Percentiles rank a stretch among this genome's conserved stretches.
Conservation (phyloP, 352 stramenopile species). For the Pythium plurisporium region DNA sequence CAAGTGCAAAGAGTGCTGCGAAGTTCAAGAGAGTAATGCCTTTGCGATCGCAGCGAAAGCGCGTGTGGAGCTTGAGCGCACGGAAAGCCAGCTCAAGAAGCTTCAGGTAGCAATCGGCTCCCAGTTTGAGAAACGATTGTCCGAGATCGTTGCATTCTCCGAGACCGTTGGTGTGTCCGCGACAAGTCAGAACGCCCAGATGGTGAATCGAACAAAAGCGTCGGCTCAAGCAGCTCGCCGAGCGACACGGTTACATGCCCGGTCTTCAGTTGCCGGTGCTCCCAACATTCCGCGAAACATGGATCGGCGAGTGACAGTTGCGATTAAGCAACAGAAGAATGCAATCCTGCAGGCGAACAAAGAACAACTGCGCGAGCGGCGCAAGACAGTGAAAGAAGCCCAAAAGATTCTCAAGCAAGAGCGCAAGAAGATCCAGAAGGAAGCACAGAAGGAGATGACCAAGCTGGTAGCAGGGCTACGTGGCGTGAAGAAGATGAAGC, state of each 20-base stretch:
- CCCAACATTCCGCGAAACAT: background rate
- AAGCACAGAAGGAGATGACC: constrained; percentile 37
- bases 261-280: background rate
- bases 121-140: constrained; percentile 52
- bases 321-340: constrained; percentile 54
- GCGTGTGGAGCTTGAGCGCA: constrained; percentile 40
- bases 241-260: background rate
- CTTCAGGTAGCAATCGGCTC: constrained; percentile 46
- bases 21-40: constrained; percentile 34
- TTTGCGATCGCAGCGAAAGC: constrained; percentile 36
- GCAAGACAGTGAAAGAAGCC: constrained; percentile 36
- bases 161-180: constrained; percentile 23
- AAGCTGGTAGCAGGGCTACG: constrained; percentile 39
- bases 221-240: constrained; percentile 4
- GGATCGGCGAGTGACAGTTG: constrained; percentile 34
- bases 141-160: constrained; percentile 36
- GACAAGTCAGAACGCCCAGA: constrained; percentile 5
- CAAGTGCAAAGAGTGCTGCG: constrained; percentile 55
- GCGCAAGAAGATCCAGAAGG: constrained; percentile 30
- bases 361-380: constrained; percentile 36
- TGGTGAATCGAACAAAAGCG: constrained; percentile 14
- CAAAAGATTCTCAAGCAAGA: constrained; percentile 28
- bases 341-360: constrained; percentile 42
- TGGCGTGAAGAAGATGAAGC: constrained; percentile 54
- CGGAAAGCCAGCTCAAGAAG: constrained; percentile 56